Evolutionary conservation across 352 stramenopile species (phyloP).

Genomic region (Phytophthora rubi): DNA sequence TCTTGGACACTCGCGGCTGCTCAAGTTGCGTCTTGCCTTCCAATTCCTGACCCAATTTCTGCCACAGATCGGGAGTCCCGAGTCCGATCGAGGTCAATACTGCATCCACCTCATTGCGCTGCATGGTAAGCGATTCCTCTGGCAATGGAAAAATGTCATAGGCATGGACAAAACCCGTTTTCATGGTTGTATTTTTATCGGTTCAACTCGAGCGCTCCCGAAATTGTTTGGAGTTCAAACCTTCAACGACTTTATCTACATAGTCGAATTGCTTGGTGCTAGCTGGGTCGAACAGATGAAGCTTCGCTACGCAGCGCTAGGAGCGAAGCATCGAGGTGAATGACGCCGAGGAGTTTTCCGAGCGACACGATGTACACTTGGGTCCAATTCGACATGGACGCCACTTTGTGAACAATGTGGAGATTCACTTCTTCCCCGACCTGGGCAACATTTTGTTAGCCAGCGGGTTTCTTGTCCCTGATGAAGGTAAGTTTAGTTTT

Average conservation of each 20-base stretch:
- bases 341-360: constrained; percentile 70
- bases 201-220: constrained; percentile 9
- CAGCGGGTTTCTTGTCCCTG: not conserved
- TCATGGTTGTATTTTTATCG: constrained; percentile 38
- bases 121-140: constrained; percentile 43
- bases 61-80: constrained; percentile 80
- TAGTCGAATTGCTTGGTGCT: not conserved
- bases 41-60: constrained; percentile 79
- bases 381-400: constrained; percentile 86
- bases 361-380: constrained; percentile 83
- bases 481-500: not conserved
- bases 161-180: not conserved
- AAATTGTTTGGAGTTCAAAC: constrained; percentile 12
- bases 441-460: constrained; percentile 8
- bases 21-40: constrained; percentile 82
- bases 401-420: constrained; percentile 76
- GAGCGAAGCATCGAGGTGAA: constrained; percentile 73
- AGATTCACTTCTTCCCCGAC: constrained; percentile 81
- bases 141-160: constrained; percentile 13
- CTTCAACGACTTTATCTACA: not conserved
- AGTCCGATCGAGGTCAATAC: constrained; percentile 66
- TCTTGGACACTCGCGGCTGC: constrained; percentile 83
- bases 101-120: constrained; percentile 86
- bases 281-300: constrained; percentile 11
- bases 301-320: constrained; percentile 12